phyloP scores from a whole-genome alignment of 2,329 filamentous ascomycete species.

The Exserohilum turcica region DNA sequence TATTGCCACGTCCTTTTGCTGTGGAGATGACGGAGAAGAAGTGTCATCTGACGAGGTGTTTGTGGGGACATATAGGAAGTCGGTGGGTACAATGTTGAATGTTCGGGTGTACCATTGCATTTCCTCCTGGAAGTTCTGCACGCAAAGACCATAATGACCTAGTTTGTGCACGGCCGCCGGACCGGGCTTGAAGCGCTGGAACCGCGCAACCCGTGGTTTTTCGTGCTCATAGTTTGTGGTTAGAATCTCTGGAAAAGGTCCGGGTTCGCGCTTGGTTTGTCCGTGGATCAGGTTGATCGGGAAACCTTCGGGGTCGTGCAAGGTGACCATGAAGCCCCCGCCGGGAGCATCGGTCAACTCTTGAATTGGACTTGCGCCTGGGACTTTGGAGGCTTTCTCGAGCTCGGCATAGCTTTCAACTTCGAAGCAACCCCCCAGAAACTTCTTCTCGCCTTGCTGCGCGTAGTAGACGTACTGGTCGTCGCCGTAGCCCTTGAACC shows the following conservation, averaged over 20 bases:
- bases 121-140: slow-evolving; percentile 45
- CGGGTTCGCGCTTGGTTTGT: slow-evolving; percentile 54
- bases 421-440: slow-evolving; percentile 63
- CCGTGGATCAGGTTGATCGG: slow-evolving; percentile 64
- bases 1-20: slow-evolving; percentile 49
- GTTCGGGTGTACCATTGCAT: slow-evolving; percentile 53
- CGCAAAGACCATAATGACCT: slow-evolving; percentile 55
- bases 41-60: background rate
- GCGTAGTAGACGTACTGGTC: slow-evolving; percentile 66
- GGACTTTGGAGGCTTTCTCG: slow-evolving; percentile 53
- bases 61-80: slow-evolving; percentile 48
- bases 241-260: slow-evolving; percentile 56
- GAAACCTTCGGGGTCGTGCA: slow-evolving; percentile 58
- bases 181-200: slow-evolving; percentile 59
- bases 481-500: slow-evolving; percentile 65
- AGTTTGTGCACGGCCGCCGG: slow-evolving; percentile 58
- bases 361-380: slow-evolving; percentile 56
- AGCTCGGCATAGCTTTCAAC: slow-evolving; percentile 64
- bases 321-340: slow-evolving; percentile 56
- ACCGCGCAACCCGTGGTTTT: slow-evolving; percentile 56
- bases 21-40: background rate
- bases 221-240: slow-evolving; percentile 49
- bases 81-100: slow-evolving; percentile 56
- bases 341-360: slow-evolving; percentile 59
- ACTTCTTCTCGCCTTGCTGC: slow-evolving; percentile 56